A percentile compares a stretch with the other conserved stretches of the same genome.
These are phyloP conservation scores for Arxiozyma heterogenica DNA, from an alignment of 1,139 yeast genomes.

Conservation along the genomic window DNA sequence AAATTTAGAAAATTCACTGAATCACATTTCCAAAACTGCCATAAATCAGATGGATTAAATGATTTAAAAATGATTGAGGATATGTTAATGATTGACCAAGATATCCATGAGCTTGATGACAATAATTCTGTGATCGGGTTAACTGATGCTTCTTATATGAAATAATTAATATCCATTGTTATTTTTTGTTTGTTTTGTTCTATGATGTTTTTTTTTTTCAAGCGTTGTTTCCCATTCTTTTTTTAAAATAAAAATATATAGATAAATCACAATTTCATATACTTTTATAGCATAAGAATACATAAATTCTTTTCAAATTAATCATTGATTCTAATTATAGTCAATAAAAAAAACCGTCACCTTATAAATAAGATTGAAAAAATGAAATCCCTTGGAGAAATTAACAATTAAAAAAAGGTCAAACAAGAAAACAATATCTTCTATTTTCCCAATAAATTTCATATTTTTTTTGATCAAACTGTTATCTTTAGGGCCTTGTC, in stretches of 20 bases:
- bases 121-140: slow-evolving; percentile 20
- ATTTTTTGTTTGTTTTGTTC: not conserved
- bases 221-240: not conserved
- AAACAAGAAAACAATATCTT: too few relatives aligned
- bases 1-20: slow-evolving; percentile 28
- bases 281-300: too few relatives aligned
- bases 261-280: not conserved
- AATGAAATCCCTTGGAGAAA: too few relatives aligned
- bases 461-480: too few relatives aligned
- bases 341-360: too few relatives aligned
- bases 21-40: slow-evolving; percentile 23
- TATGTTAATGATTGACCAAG: slow-evolving; percentile 30
- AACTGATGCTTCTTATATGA: slow-evolving; percentile 8
- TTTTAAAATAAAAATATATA: not conserved
- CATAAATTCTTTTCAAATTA: too few relatives aligned
- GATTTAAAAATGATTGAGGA: slow-evolving; percentile 29
- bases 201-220: not conserved
- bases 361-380: too few relatives aligned
- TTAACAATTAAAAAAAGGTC: too few relatives aligned
- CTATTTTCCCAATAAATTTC: too few relatives aligned
- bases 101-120: slow-evolving; percentile 24
- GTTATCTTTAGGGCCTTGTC: too few relatives aligned
- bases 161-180: not conserved
- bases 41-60: slow-evolving; percentile 8
- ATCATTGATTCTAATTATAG: too few relatives aligned